A percentile compares a stretch with the other conserved stretches of the same genome.
Conservation (phyloP, 2,329 filamentous ascomycete genomes). For the Cercospora brassicicola region DNA sequence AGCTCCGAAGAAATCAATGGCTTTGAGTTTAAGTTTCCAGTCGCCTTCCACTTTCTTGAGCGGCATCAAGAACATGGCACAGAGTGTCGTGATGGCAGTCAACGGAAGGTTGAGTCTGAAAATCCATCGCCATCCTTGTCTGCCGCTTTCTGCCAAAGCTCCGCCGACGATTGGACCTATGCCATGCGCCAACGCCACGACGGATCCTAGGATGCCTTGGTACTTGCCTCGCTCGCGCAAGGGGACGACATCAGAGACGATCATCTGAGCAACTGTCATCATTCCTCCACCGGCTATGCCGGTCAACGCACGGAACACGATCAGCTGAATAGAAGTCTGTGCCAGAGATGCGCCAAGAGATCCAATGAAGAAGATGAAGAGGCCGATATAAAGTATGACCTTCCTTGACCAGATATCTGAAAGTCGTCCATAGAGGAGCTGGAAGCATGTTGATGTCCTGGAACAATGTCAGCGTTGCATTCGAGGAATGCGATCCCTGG, state of each 20-base stretch:
- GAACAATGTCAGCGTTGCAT: neutral
- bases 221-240: slow-evolving; percentile 32
- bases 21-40: slow-evolving; percentile 48
- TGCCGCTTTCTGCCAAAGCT: slow-evolving; percentile 29
- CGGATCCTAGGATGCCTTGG: slow-evolving; percentile 31
- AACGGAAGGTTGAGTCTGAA: slow-evolving; percentile 51
- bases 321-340: slow-evolving; percentile 42
- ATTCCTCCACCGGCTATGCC: slow-evolving; percentile 52
- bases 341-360: slow-evolving; percentile 28
- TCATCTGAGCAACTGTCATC: slow-evolving; percentile 35
- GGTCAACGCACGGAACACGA: slow-evolving; percentile 58
- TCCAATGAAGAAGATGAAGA: slow-evolving; percentile 57
- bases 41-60: slow-evolving; percentile 56
- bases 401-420: slow-evolving; percentile 69
- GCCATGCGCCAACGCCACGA: slow-evolving; percentile 42
- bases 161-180: slow-evolving; percentile 51
- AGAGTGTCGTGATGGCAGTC: slow-evolving; percentile 49
- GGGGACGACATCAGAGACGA: slow-evolving; percentile 36
- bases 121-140: slow-evolving; percentile 30
- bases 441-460: slow-evolving; percentile 46
- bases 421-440: slow-evolving; percentile 62
- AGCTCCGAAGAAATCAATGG: slow-evolving; percentile 57
- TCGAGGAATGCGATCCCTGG: neutral
- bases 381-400: slow-evolving; percentile 60
- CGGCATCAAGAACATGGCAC: slow-evolving; percentile 59